Evolutionary conservation across 140 eudicot genomes (phyloP), one percentile per base, ranked within the genome.

Genomic region (Artemisia princeps): DNA sequence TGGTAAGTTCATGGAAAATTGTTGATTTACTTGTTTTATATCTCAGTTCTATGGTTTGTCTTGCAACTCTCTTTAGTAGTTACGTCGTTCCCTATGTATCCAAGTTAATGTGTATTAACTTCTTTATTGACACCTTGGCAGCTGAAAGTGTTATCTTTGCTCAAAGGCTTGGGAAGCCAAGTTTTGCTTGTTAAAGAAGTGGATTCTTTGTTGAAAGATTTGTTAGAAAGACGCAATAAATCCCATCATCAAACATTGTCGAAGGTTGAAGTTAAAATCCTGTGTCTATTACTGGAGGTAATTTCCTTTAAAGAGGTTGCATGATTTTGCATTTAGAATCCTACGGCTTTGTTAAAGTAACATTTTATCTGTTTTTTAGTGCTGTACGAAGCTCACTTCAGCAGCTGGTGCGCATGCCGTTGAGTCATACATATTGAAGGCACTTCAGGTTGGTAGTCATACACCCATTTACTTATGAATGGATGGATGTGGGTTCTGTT

Each of bases 231-330:
- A 22, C 89, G 83, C 46, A 60, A 77, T 59, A 76, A 74, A 56
- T 72, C 70, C 4, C 51, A 16, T 54, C 51, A 16, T 54, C 58
- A 44, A 9, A 52, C 79, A 45, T 70, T 92, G 78, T 79, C 96
- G 13, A 74, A 68, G 58, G 69, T 46, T 76, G 95, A 92, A 71
- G 83, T 83, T 53, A 77, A 84, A 62, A 75, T 80, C 26, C 79
- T 88, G 3, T 88, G 95, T 78, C 92, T 83, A 74, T 52, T 92
- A 61, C 77, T 92, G 51, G 96, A 92, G 95, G 96, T 92, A 68
- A 72, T 30, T 54, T 66, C 14, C 9, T 3, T 1, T 30, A 9
- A 10, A 46, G 24, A 23, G 67, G 11, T 54, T 48, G 7, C 62
- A 7, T 42, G 40, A 28, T 66, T 17, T 26, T 14, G 57, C 28